Evolutionary conservation across 495 filamentous ascomycete species (phyloP).

Genomic region (Tricharina praecox): DNA sequence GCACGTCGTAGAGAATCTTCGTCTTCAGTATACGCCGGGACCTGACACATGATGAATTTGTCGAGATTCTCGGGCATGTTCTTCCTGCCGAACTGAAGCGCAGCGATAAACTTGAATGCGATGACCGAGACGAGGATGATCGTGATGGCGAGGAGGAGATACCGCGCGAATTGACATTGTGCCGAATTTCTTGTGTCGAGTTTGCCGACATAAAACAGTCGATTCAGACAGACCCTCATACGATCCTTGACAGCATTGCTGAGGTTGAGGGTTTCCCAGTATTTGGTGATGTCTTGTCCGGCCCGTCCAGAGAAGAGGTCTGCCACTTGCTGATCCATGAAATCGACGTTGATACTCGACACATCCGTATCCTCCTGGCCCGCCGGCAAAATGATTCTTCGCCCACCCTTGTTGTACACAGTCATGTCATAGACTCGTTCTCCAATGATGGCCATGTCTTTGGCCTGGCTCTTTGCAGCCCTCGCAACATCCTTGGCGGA

Average conservation of each 20-base stretch:
- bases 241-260: slow-evolving; percentile 35
- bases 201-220: slow-evolving; percentile 87
- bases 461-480: slow-evolving; percentile 43
- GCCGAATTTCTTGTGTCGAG: slow-evolving; percentile 80
- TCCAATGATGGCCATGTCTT: slow-evolving; percentile 63
- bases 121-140: slow-evolving; percentile 67
- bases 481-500: slow-evolving; percentile 57
- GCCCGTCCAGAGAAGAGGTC: slow-evolving; percentile 58
- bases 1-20: slow-evolving; percentile 86
- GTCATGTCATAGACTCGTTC: slow-evolving; percentile 81
- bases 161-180: slow-evolving; percentile 73
- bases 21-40: slow-evolving; percentile 94
- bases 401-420: slow-evolving; percentile 63
- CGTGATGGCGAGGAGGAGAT: slow-evolving; percentile 81
- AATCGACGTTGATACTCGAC: slow-evolving; percentile 47
- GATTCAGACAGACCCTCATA: slow-evolving; percentile 79
- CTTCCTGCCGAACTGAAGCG: slow-evolving; percentile 85
- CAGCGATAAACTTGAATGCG: slow-evolving; percentile 90
- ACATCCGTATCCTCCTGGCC: slow-evolving; percentile 30
- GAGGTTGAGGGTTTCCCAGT: slow-evolving; percentile 56
- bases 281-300: slow-evolving; percentile 66
- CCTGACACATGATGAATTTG: slow-evolving; percentile 96
- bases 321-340: slow-evolving; percentile 64
- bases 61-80: slow-evolving; percentile 78
- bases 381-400: slow-evolving; percentile 37